Base-by-base conservation (phyloP, 768 basidiomycete genomes). In the Hydnum rufescens region DNA sequence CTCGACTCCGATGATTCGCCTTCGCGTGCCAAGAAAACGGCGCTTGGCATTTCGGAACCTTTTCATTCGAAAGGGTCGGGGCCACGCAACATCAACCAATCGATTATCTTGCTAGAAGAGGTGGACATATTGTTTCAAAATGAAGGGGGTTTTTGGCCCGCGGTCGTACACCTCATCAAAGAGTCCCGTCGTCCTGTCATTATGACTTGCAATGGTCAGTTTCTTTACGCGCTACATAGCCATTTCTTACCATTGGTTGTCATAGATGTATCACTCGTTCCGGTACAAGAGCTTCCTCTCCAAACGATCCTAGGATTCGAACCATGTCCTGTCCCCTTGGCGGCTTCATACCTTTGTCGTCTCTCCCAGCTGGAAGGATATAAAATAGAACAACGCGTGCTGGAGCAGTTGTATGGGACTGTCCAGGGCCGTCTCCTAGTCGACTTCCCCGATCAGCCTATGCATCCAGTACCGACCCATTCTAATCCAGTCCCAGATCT, bases 61-160 rank as follows among this genome's bases (percentile, higher is more conserved):
- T 2, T 43, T 16, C 34, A 55, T 6, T 25, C 25, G 16, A 31
- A 51, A 36, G 46, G 32, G 34, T 48, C 42, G 6, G 51, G 31
- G 1, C 36, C 53, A 25, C 32, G 51, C 5, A 48, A 51, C 25
- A 67, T 84, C 54, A 72, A 77, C 52, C 93, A 99, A 67, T 92
- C 88, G 0, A 63, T 93, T 50, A 82, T 97, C 55, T 70, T 99
- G 34, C 65, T 99, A 13, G 95, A 99, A 64, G 95, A 99, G 62
- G 93, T 88, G 4, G 95, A 99, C 64, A 76, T 97, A 39, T 68
- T 97, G 46, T 99, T 80, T 67, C 78, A 76, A 55, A 85, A 89
- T 48, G 95, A 92, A 66, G 62, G 64, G 30, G 80, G 77, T 57
- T 97, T 90, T 64, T 93, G 87, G 87, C 71, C 80, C 16, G 75